These are phyloP conservation scores for Nematodospora anomalae DNA, from an alignment of 1,139 yeast species.

Conservation along the genomic window DNA sequence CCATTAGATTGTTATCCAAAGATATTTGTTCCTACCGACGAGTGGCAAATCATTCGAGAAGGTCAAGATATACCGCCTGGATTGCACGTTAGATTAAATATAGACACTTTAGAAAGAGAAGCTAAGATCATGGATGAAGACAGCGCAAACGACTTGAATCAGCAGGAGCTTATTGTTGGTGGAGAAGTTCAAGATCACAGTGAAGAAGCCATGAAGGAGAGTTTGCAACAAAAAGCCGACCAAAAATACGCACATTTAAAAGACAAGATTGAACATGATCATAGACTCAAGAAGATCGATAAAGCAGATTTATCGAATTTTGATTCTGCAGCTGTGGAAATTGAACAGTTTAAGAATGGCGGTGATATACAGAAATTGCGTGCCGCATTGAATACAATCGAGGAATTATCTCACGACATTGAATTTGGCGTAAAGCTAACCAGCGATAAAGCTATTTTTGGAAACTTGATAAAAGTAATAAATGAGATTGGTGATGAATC, in stretches of 20 bases:
- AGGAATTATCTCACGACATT: slow-evolving; percentile 64
- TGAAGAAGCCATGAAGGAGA: slow-evolving; percentile 11
- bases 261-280: slow-evolving; percentile 4
- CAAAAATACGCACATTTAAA: slow-evolving; percentile 6
- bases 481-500: slow-evolving; percentile 10
- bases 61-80: slow-evolving; percentile 80
- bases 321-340: slow-evolving; percentile 30
- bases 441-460: slow-evolving; percentile 19
- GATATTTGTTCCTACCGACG: slow-evolving; percentile 56
- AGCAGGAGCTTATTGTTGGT: slow-evolving; percentile 7
- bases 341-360: slow-evolving; percentile 17
- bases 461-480: slow-evolving; percentile 19
- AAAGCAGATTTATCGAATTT: slow-evolving; percentile 25
- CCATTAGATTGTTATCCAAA: slow-evolving; percentile 62
- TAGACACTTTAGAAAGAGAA: slow-evolving; percentile 65
- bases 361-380: slow-evolving; percentile 18
- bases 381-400: slow-evolving; percentile 46
- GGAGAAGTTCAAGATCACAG: slow-evolving; percentile 16
- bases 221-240: slow-evolving; percentile 7
- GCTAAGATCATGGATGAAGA: slow-evolving; percentile 53
- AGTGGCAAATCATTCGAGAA: slow-evolving; percentile 69
- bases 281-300: slow-evolving; percentile 16
- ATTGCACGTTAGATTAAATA: slow-evolving; percentile 67
- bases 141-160: slow-evolving; percentile 9
- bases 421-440: slow-evolving; percentile 56